Evolutionary conservation across 176 grass and related monocot species (phyloP), one percentile per base, ranked within the genome.

Genomic region (Avena atlantica): DNA sequence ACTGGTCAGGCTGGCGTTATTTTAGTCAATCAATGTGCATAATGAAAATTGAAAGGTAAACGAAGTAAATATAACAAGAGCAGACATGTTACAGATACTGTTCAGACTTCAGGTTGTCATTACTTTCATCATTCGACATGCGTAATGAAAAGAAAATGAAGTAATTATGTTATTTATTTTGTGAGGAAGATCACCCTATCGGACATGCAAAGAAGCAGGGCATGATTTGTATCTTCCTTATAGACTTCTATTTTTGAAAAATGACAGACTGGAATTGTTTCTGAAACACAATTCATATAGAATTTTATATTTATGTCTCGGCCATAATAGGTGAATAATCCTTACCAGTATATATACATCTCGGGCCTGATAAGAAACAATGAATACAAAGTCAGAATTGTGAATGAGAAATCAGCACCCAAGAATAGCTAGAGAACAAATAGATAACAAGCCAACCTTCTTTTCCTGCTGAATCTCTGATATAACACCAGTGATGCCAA

Each of bases 281-380:
- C 24, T 37, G 13, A 47, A 78, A 78, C 25, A 91, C 3, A 27
- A 48, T 27, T 66, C 25, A 16, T 12, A 16, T 29, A 67, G 12
- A 84, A 58, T 64, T 23, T 6, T 5, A 59, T 48, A 15, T 4
- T 8, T n/a, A 24, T 61, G 58, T 37, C 20, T 16, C 1, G 0
- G 48, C 19, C 14, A 0, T 12, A 55, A 20, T 27, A 2, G 8
- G 25, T 7, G 25, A 78, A 80, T 48, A 48, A 45, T 84, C 67
- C 87, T 85, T 89, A 96, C 97, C 90, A 96, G 90, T 70, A 98
- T 94, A 89, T 98, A 98, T 27, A 98, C 96, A 80, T 98, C 92
- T 69, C 93, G 90, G 51, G 92, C 96, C 96, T 98, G 68, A 85
- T 23, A 86, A 65, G 57, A 83, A 42, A 63, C 11, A 48, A 85